Evolutionary conservation across 257 asterid genomes (phyloP), one percentile per base, ranked within the genome.

Genomic region (Fraxinus americana): DNA sequence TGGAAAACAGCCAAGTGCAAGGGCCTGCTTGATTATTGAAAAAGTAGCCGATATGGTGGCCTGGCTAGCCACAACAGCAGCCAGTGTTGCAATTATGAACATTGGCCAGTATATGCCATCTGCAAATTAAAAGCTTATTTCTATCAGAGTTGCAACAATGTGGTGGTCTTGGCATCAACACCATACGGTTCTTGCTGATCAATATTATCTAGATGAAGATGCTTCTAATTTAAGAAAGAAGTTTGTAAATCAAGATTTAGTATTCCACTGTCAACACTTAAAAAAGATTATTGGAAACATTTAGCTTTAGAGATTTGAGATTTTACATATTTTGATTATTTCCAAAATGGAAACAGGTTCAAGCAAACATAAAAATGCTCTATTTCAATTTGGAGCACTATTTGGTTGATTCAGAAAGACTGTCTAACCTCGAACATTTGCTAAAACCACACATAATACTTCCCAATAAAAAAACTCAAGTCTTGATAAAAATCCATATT

Each of bases 31-130:
- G 87, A 95, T 91, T 83, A 95, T 90, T 35, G 98, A 95, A 84
- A 95, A 95, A 0, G 97, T 88, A 70, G 99, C 99, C 23, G 98
- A 85, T 84, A 95, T 91, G 35, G 97, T 91, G 78, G 98, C 99
- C 84, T 95, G 99, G 85, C 99, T 95, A 67, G 98, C 99, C 67
- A 95, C 99, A 50, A 90, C 66, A 71, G 98, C 99, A 77, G 99
- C 99, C 69, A 93, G 83, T 75, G 99, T 95, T 34, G 99, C 99
- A 71, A 95, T 67, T 13, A 93, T 70, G 78, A 95, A 89, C 48
- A 90, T 90, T 9, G 99, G 99, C 99, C 99, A 95, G 84, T 93
- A 93, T 57, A 95, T 85, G 82, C 80, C 88, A 0, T 86, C 99
- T 94, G 92, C 83, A 32, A 25, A 73, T 54, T 30, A 32, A 73